These are phyloP conservation scores for Teratosphaeria pseudoeucalypti DNA, from an alignment of 2,329 filamentous ascomycete species.

Conservation along the genomic window DNA sequence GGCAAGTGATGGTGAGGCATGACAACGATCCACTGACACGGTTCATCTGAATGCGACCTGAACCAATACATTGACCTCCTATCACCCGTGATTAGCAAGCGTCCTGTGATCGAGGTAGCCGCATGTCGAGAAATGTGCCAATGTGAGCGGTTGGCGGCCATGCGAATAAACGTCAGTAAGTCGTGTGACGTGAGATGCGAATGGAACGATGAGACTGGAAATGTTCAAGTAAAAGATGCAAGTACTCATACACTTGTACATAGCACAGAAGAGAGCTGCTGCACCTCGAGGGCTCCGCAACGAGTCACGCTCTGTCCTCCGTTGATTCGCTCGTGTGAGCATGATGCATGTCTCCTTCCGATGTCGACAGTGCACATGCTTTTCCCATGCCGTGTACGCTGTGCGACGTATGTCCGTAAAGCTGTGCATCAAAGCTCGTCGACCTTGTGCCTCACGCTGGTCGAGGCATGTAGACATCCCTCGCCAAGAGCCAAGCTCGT, in stretches of 20 bases:
- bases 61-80: no score
- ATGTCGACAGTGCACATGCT: neutral
- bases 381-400: neutral
- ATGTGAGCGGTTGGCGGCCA: neutral
- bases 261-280: conserved; percentile 4
- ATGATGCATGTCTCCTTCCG: neutral
- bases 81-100: neutral
- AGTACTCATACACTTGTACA: neutral
- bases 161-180: neutral
- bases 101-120: neutral
- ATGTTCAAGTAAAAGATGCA: neutral
- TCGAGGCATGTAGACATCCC: neutral
- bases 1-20: neutral
- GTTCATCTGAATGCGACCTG: no score
- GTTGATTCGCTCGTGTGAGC: neutral
- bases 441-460: neutral
- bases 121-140: neutral
- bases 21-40: neutral
- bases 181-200: neutral
- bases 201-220: neutral
- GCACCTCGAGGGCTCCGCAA: conserved; percentile 7
- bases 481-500: neutral
- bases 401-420: neutral
- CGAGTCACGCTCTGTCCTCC: conserved; percentile 8
- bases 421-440: neutral